Conservation (phyloP, 106 monocot species). For the Apostasia shenzhenica region DNA sequence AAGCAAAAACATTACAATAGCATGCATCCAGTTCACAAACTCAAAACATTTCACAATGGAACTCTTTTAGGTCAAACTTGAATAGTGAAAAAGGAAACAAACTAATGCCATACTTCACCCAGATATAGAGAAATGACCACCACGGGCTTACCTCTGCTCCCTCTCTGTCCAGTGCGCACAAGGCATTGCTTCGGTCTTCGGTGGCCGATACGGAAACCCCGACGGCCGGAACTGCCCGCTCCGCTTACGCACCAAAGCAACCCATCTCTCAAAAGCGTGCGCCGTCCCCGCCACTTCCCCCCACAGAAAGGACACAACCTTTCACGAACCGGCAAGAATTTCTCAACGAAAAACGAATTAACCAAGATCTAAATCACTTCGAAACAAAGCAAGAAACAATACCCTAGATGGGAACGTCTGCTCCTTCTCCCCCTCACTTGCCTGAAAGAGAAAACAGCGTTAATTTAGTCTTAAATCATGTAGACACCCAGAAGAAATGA, state of each 20-base stretch:
- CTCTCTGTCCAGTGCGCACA: conserved; percentile 3
- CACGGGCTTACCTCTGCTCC: neutral
- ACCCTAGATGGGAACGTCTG: conserved; percentile 12
- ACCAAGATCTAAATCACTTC: neutral
- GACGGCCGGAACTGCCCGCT: conserved; percentile 19
- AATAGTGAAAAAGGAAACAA: no score
- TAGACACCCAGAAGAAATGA: no score
- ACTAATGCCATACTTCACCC: no score
- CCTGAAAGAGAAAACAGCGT: conserved; percentile 6
- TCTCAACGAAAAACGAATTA: neutral
- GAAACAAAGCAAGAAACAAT: neutral
- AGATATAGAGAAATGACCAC: neutral
- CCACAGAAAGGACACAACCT: conserved; percentile 19
- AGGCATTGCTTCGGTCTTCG: conserved; percentile 9
- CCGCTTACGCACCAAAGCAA: conserved; percentile 21
- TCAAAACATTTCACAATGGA: no score
- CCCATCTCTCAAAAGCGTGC: conserved; percentile 19
- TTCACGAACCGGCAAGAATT: conserved; percentile 3
- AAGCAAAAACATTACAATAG: no score
- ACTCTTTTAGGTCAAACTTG: no score
- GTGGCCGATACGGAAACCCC: conserved; percentile 19
- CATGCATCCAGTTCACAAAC: no score
- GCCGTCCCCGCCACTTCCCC: conserved; percentile 13
- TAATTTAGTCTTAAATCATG: neutral
- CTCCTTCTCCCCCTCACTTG: conserved; percentile 16